Conservation (phyloP, 2,329 filamentous ascomycete species). For the Colletotrichum falcatum region DNA sequence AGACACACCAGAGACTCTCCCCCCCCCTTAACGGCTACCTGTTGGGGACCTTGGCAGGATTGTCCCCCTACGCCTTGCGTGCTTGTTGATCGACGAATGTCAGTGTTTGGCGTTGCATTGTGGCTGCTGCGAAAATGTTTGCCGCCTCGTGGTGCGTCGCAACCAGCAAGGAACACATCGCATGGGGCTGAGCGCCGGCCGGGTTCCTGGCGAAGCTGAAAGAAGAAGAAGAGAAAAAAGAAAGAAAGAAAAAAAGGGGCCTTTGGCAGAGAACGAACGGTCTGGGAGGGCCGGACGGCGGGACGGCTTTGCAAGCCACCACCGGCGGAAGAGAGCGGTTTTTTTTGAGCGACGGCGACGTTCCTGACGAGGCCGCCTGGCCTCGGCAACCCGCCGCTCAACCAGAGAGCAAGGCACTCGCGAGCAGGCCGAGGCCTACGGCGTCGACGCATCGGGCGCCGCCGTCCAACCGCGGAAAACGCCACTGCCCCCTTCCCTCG, state of each 20-base stretch:
- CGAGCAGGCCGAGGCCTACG: conserved; percentile 13
- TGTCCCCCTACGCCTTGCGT: neutral
- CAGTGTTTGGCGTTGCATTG: neutral
- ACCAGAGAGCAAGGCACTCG: conserved; percentile 3
- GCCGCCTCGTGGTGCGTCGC: neutral
- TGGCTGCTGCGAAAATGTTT: conserved; percentile 6
- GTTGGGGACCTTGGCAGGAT: neutral
- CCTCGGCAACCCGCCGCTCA: neutral
- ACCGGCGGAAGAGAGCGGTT: no score
- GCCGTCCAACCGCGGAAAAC: neutral
- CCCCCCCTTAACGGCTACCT: neutral
- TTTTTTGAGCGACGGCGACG: no score
- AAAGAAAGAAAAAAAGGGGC: no score
- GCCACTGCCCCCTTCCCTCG: neutral
- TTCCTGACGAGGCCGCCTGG: neutral
- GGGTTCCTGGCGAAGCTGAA: neutral
- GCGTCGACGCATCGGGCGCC: conserved; percentile 44
- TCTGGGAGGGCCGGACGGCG: no score
- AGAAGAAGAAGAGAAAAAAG: no score
- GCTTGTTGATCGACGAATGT: neutral
- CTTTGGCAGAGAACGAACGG: neutral
- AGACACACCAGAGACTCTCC: no score
- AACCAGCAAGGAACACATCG: neutral
- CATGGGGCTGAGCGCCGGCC: neutral
- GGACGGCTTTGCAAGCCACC: no score